phyloP scores from a whole-genome alignment of 202 grass and related monocot genomes.

The Saccharum hybrid region DNA sequence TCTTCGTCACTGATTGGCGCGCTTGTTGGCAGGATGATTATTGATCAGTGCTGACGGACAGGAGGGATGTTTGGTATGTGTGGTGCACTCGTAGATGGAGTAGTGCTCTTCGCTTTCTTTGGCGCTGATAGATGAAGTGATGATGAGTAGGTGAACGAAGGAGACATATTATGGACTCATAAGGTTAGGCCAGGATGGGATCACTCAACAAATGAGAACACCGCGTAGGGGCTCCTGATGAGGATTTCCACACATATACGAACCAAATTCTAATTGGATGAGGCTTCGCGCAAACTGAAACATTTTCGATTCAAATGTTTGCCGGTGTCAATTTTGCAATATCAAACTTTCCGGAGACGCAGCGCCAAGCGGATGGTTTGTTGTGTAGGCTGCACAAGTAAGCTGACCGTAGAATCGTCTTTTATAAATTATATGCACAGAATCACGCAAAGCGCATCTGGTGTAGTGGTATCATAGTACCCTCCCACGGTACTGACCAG shows the following conservation, averaged over 20 bases:
- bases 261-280: neutral
- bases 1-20: neutral
- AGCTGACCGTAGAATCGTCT: rapidly evolving
- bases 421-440: rapidly evolving
- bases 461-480: conserved; percentile 9
- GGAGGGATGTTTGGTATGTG: neutral
- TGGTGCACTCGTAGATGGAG: neutral
- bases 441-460: neutral
- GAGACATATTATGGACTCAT: conserved; percentile 16
- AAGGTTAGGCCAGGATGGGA: conserved; percentile 39
- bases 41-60: neutral
- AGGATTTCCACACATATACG: conserved; percentile 5
- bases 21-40: neutral
- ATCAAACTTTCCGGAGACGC: neutral
- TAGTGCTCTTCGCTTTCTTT: conserved; percentile 20
- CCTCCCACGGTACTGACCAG: conserved; percentile 4
- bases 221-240: neutral
- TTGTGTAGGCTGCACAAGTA: neutral
- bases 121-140: neutral
- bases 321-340: neutral
- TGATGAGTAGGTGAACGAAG: neutral
- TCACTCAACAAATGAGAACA: neutral
- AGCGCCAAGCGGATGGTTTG: neutral
- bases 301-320: neutral
- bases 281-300: neutral